phyloP scores from a whole-genome alignment of 2,329 filamentous ascomycete species.

The Pyricularia sp. region DNA sequence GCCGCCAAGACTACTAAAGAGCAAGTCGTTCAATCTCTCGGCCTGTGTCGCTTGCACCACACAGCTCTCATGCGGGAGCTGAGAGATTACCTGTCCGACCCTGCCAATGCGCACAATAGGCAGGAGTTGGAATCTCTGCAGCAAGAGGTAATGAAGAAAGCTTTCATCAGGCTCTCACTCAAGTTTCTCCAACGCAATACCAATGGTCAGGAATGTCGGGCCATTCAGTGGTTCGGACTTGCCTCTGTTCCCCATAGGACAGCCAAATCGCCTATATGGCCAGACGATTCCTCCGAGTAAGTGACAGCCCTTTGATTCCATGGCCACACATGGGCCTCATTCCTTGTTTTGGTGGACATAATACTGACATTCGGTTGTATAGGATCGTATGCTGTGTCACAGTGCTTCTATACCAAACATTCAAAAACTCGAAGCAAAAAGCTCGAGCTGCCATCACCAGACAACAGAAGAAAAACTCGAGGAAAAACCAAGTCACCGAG shows the following conservation, averaged over 20 bases:
- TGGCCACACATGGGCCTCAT: not conserved
- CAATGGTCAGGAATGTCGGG: not conserved
- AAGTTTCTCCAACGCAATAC: not conserved
- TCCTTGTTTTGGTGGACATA: not conserved
- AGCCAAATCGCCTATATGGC: not conserved
- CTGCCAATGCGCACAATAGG: not conserved
- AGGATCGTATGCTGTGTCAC: not conserved
- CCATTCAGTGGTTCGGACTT: not conserved
- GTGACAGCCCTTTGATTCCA: not conserved
- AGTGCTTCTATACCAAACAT: not conserved
- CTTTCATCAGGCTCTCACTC: not conserved
- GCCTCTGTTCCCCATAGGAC: not conserved
- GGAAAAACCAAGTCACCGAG: not conserved
- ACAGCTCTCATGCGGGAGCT: not conserved
- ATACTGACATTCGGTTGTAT: not conserved
- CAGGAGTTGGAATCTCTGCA: not conserved
- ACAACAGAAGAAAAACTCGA: not conserved
- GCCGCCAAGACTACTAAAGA: not conserved
- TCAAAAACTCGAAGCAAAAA: not conserved
- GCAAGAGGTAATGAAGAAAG: not conserved
- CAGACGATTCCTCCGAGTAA: slow-evolving; percentile 4
- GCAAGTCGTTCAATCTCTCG: not conserved
- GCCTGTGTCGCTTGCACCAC: not conserved
- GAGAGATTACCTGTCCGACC: not conserved
- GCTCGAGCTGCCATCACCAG: not conserved